phyloP scores from a whole-genome alignment of 768 basidiomycete species.

The Sporobolomyces roseus region DNA sequence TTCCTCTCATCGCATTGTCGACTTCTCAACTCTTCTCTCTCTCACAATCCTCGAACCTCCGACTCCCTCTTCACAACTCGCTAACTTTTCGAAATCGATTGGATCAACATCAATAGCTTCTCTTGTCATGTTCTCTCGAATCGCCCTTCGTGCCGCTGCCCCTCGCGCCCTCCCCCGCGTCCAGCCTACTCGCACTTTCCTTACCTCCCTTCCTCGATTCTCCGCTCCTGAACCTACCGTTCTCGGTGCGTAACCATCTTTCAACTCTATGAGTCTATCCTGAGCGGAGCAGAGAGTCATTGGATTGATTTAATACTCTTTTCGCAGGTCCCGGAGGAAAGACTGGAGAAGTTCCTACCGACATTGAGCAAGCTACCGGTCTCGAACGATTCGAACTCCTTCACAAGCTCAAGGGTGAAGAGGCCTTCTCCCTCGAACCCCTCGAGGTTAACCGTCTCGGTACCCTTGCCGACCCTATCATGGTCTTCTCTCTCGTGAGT shows the following conservation, averaged over 20 bases:
- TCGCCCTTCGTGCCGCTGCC: slow-evolving; percentile 6
- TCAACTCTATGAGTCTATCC: too few relatives aligned
- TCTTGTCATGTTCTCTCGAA: slow-evolving; percentile 22
- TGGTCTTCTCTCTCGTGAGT: slow-evolving; percentile 80
- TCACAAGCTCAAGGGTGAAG: slow-evolving; percentile 78
- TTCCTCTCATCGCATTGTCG: neutral
- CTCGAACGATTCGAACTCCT: slow-evolving; percentile 90
- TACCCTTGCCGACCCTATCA: slow-evolving; percentile 78
- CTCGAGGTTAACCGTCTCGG: slow-evolving; percentile 80
- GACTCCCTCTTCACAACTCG: neutral
- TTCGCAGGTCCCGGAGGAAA: slow-evolving; percentile 40
- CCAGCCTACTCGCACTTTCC: slow-evolving; percentile 32
- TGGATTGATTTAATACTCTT: too few relatives aligned
- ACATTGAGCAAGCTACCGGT: slow-evolving; percentile 89
- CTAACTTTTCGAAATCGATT: too few relatives aligned
- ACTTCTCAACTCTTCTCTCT: too few relatives aligned
- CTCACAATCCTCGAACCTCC: neutral
- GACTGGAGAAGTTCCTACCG: slow-evolving; percentile 66
- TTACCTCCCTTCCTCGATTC: slow-evolving; percentile 25
- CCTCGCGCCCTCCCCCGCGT: slow-evolving; percentile 27
- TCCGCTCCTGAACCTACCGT: slow-evolving; percentile 33
- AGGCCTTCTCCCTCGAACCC: slow-evolving; percentile 82
- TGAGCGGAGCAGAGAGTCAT: too few relatives aligned
- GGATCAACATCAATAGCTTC: neutral
- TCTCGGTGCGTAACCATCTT: slow-evolving; percentile 25